Percentiles rank a stretch among this genome's conserved stretches.
These are phyloP conservation scores for Hemileccinum rubropunctum DNA, from an alignment of 768 basidiomycete genomes.

Conservation along the genomic window DNA sequence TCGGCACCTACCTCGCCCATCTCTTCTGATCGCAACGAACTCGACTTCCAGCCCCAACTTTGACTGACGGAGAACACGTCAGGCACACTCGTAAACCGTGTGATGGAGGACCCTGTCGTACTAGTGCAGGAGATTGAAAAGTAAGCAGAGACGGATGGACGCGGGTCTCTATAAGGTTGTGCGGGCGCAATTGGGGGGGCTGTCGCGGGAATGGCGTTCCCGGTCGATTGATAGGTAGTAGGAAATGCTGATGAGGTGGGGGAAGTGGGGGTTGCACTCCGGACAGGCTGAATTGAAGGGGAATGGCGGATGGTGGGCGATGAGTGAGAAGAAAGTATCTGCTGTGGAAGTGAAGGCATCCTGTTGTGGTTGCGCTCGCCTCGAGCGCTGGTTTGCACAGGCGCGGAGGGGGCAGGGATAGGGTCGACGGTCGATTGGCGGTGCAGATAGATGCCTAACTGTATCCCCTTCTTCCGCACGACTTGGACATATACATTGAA, in stretches of 20 bases:
- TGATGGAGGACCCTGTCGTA: constrained; percentile 76
- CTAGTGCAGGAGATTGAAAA: constrained; percentile 83
- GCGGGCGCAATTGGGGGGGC: constrained; percentile 46
- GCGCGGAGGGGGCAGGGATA: constrained; percentile 69
- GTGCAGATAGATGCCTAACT: constrained; percentile 88
- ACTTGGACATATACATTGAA: constrained; percentile 91
- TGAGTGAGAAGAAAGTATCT: constrained; percentile 26
- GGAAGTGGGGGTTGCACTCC: constrained; percentile 43
- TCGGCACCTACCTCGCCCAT: constrained; percentile 40
- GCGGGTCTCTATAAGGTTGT: constrained; percentile 76
- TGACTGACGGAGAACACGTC: constrained; percentile 83
- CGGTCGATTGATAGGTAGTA: constrained; percentile 22
- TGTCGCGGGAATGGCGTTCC: constrained; percentile 38
- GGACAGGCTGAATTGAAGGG: constrained; percentile 44
- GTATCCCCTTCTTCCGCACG: constrained; percentile 75
- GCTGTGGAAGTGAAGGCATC: constrained; percentile 30
- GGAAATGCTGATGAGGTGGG: constrained; percentile 17
- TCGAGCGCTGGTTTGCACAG: constrained; percentile 32
- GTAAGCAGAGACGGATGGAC: constrained; percentile 69
- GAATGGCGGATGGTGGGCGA: constrained; percentile 38
- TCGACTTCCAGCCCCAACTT: constrained; percentile 92
- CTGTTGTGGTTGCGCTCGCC: constrained; percentile 28
- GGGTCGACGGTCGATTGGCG: constrained; percentile 80
- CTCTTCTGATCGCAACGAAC: constrained; percentile 50
- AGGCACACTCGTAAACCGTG: constrained; percentile 81